phyloP scores from a whole-genome alignment of 2,329 filamentous ascomycete species.

The Paracorniculantispora psalliotae region DNA sequence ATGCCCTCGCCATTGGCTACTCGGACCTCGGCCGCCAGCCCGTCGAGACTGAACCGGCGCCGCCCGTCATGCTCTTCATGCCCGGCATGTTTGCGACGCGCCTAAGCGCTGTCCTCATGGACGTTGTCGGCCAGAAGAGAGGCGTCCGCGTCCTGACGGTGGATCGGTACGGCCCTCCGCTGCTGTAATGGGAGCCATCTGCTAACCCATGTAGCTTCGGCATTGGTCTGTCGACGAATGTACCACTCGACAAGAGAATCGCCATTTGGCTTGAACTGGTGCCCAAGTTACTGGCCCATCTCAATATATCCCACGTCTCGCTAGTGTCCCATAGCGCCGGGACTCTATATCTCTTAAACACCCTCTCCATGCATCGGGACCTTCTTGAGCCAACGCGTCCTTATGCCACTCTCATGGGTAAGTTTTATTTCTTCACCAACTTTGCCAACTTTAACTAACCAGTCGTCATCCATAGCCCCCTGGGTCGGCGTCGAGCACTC shows the following conservation, averaged over 20 bases:
- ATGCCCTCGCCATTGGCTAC: slow-evolving; percentile 22
- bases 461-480: slow-evolving; percentile 8
- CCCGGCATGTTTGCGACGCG: slow-evolving; percentile 25
- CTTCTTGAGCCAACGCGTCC: slow-evolving; percentile 22
- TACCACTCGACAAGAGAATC: slow-evolving; percentile 17
- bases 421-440: no score
- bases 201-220: slow-evolving; percentile 20
- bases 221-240: slow-evolving; percentile 21
- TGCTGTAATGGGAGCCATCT: background rate
- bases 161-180: slow-evolving; percentile 22
- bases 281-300: slow-evolving; percentile 27
- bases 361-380: slow-evolving; percentile 22
- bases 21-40: slow-evolving; percentile 22
- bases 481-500: slow-evolving; percentile 14
- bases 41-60: background rate
- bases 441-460: background rate
- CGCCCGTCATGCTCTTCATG: slow-evolving; percentile 25
- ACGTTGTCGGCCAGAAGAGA: slow-evolving; percentile 26
- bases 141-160: slow-evolving; percentile 28
- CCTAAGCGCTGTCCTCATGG: slow-evolving; percentile 26
- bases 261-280: slow-evolving; percentile 25
- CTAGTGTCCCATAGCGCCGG: slow-evolving; percentile 28
- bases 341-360: slow-evolving; percentile 27
- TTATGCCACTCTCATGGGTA: slow-evolving; percentile 20
- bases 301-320: slow-evolving; percentile 27